Evolutionary conservation across 23 red algal species (phyloP).

Genomic region (Gracilaria domingensis): DNA sequence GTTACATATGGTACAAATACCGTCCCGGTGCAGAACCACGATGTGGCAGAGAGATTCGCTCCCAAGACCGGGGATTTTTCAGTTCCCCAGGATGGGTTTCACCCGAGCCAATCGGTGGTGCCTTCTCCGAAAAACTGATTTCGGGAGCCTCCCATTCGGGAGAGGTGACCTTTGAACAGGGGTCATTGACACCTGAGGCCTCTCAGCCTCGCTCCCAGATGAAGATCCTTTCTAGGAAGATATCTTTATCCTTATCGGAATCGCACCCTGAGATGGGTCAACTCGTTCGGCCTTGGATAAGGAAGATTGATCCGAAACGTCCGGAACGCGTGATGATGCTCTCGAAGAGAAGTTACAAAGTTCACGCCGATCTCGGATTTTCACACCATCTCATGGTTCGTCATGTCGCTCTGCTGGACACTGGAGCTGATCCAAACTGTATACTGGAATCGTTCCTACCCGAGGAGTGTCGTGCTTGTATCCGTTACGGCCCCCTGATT

Average conservation of each 20-base stretch:
- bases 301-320: neutral
- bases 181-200: slow-evolving; percentile 2
- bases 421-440: slow-evolving; percentile 21
- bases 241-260: neutral
- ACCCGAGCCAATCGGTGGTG: too few relatives aligned
- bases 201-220: neutral
- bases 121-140: slow-evolving; percentile 1
- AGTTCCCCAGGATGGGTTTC: too few relatives aligned
- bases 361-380: slow-evolving; percentile 16
- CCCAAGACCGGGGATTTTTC: too few relatives aligned
- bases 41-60: too few relatives aligned
- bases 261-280: neutral
- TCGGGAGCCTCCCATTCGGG: neutral
- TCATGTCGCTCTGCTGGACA: slow-evolving; percentile 8
- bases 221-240: neutral
- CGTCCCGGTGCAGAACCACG: too few relatives aligned
- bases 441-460: neutral
- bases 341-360: slow-evolving; percentile 15
- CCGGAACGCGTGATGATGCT: slow-evolving; percentile 18
- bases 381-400: neutral
- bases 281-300: neutral
- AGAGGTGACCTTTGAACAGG: neutral
- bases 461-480: neutral
- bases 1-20: too few relatives aligned
- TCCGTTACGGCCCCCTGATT: neutral